Evolutionary conservation across 2,329 filamentous ascomycete species (phyloP), one percentile per base, ranked within the genome.

Genomic region (Harringtonia aguacate): DNA sequence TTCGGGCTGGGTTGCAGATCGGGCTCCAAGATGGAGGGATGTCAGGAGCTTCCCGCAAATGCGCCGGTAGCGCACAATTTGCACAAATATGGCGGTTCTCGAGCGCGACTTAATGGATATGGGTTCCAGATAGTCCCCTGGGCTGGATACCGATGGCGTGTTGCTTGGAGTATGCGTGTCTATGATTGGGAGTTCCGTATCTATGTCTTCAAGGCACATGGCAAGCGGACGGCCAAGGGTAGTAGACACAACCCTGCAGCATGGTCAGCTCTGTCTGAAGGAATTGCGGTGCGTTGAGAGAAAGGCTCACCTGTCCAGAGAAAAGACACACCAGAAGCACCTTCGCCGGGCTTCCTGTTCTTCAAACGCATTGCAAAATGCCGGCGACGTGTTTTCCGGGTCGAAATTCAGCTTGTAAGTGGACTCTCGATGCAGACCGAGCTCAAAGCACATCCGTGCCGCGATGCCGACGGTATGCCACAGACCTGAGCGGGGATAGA

Each of bases 391-490:
- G 4, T 6, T n/a, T 3, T 22, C 30, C 5, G 6, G 4, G 12
- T 14, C 41, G 3, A 35, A 12, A 8, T 36, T 36, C 1, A 55
- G 17, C 3, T 51, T 45, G 43, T 66, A 67, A 0, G 56, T 57
- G 1, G 61, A 54, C 14, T 64, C 61, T 24, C 62, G 57, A 45
- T 68, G 65, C 0, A 68, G 48, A 0, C 65, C 65, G 38, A 68
- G 55, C 41, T 66, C 63, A 17, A 65, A 53, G 41, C 64, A 63
- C 27, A 63, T 65, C 8, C 63, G 55, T 0, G 62, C 62, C 2
- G 65, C 64, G 8, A 66, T 59, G 0, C 65, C 64, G 13, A 68
- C 64, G 3, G 68, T 56, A 48, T 69, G 65, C 65, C 66, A 69
- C 24, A 69, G 59, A 42, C 41, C 41, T 44, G n/a, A n/a, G n/a